phyloP scores from a whole-genome alignment of 805 yeast genomes.

The Metschnikowia picachoensis region DNA sequence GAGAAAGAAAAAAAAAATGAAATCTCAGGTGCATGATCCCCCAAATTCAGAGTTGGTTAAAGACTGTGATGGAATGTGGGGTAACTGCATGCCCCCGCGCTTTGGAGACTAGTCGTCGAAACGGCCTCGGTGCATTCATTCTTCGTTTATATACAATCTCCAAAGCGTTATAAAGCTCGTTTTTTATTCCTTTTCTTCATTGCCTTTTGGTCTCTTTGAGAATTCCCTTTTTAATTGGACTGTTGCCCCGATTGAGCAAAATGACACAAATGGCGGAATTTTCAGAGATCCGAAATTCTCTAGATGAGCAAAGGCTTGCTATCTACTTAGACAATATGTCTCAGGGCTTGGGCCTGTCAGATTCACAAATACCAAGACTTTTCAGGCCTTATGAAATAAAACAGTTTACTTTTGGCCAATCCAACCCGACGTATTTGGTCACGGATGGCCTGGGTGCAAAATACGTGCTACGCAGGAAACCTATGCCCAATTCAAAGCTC shows the following conservation, averaged over 20 bases:
- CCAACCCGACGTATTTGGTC: slow-evolving; percentile 57
- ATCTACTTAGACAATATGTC: slow-evolving; percentile 20
- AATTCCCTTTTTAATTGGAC: not conserved
- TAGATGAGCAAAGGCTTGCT: slow-evolving; percentile 25
- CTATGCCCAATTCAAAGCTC: slow-evolving; percentile 45
- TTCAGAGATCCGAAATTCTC: slow-evolving; percentile 33
- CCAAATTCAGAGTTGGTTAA: too few relatives aligned
- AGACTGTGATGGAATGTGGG: too few relatives aligned
- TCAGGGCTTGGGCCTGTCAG: too few relatives aligned
- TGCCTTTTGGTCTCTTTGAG: not conserved
- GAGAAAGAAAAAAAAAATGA: too few relatives aligned
- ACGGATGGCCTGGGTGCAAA: slow-evolving; percentile 36
- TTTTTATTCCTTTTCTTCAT: too few relatives aligned
- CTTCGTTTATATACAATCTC: too few relatives aligned
- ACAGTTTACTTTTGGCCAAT: slow-evolving; percentile 62
- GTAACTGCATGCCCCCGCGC: too few relatives aligned
- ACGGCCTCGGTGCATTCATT: too few relatives aligned
- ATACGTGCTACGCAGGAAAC: slow-evolving; percentile 55
- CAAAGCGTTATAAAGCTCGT: too few relatives aligned
- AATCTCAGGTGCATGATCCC: too few relatives aligned
- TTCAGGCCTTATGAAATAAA: slow-evolving; percentile 27
- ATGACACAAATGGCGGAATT: slow-evolving; percentile 16
- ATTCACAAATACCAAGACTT: not conserved
- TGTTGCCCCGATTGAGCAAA: too few relatives aligned
- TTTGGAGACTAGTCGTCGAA: too few relatives aligned